Evolutionary conservation across 2,329 filamentous ascomycete species (phyloP).

Genomic region (Exophiala alcalophila): DNA sequence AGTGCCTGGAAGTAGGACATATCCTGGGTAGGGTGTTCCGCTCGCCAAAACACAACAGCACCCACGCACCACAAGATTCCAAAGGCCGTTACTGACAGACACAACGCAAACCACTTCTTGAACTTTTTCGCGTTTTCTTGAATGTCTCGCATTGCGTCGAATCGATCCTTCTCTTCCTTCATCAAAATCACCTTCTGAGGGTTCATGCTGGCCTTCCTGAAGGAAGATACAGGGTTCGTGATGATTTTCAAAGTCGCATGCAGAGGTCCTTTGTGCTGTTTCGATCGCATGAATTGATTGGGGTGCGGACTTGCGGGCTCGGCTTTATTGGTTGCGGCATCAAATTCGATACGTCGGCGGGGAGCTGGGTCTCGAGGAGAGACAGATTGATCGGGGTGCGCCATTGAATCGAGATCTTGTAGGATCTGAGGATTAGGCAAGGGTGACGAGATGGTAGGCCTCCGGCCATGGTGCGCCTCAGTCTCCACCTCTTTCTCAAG

Average conservation of each 20-base stretch:
- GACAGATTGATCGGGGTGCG: conserved; percentile 1
- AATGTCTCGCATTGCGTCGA: conserved; percentile 77
- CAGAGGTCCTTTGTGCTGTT: conserved; percentile 15
- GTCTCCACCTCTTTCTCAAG: conserved; percentile 29
- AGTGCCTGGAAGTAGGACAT: conserved; percentile 76
- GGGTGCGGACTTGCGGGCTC: conserved; percentile 16
- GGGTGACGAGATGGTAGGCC: conserved; percentile 36
- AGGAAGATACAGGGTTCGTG: conserved; percentile 7
- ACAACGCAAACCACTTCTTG: conserved; percentile 71
- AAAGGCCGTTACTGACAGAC: conserved; percentile 66
- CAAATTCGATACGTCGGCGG: conserved; percentile 18
- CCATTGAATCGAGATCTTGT: conserved; percentile 21
- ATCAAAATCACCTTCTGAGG: conserved; percentile 54
- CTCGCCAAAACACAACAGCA: conserved; percentile 68
- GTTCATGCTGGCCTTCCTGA: conserved; percentile 20
- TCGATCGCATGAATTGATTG: conserved; percentile 20
- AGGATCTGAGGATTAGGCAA: conserved; percentile 32
- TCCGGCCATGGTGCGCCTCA: conserved; percentile 23
- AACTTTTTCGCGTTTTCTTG: conserved; percentile 63
- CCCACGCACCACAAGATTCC: conserved; percentile 75
- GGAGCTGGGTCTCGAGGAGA: conserved; percentile 3
- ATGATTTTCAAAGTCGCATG: conserved; percentile 20
- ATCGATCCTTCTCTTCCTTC: conserved; percentile 66
- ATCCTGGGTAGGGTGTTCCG: conserved; percentile 53
- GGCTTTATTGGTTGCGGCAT: conserved; percentile 11